Base-by-base conservation (phyloP, 2,329 filamentous ascomycete species). In the Colletotrichum sp. region DNA sequence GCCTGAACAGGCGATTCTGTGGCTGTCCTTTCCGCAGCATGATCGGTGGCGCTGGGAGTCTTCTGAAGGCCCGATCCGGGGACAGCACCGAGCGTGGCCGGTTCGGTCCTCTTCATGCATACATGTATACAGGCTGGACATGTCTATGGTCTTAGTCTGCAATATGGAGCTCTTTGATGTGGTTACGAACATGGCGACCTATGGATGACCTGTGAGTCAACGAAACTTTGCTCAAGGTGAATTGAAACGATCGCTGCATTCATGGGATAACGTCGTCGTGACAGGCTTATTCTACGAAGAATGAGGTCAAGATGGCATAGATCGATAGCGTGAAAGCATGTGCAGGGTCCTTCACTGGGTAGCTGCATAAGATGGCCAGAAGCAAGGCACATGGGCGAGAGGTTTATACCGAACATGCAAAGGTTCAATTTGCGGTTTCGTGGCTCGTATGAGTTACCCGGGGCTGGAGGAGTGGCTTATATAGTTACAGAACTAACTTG, bases 331-430 rank as follows among this genome's bases (percentile, higher is more conserved):
- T 4, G 6, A 25, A 52, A 8, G 10, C 43, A 22, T 22, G 10
- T 8, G 43, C 0, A 8, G 0, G 0, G n/a, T 22, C 43, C 3
- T 22, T 22, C 0, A 3, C 6, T 25, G n/a, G 43, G 6, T 48
- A 43, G 3, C 18, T n/a, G 39, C 39, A 2, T 3, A 0, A 22
- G 1, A 22, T 48, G 43, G 1, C 1, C 43, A 48, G 43, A 2
- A 52, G 4, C 43, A 22, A 52, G 2, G 43, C n/a, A 8, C 10
- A 13, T 52, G 2, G n/a, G n/a, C 1, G 43, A 52, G 3, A 52
- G n/a, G n/a, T 48, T 48, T 0, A 8, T 1, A 0, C n/a, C 0
- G 1, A 2, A 22, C 0, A 22, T 22, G 0, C 10, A n/a, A 48
- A 0, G 1, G 0, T 22, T 22, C 1, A 13, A 52, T 52, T 1